Evolutionary conservation across 2,329 filamentous ascomycete genomes (phyloP).

Genomic region (Pezicula carpinea): DNA sequence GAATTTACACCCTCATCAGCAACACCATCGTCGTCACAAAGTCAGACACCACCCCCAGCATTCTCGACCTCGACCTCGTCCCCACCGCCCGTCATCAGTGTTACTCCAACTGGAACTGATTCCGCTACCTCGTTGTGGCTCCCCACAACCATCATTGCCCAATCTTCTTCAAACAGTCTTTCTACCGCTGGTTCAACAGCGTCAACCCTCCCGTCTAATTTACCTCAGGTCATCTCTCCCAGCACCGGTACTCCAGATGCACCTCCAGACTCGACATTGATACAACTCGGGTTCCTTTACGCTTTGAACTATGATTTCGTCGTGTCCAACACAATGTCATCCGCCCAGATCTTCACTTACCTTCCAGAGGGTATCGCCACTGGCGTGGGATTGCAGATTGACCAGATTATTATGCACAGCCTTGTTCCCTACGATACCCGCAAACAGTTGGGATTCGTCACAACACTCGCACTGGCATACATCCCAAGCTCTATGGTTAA

Average conservation of each 20-base stretch:
- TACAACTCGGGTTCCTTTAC: slow-evolving; percentile 82
- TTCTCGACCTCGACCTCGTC: slow-evolving; percentile 1
- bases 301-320: slow-evolving; percentile 83
- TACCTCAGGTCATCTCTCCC: slow-evolving; percentile 26
- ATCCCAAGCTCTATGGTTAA: slow-evolving; percentile 69
- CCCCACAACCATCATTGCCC: slow-evolving; percentile 21
- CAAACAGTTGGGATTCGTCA: slow-evolving; percentile 67
- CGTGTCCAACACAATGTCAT: slow-evolving; percentile 63
- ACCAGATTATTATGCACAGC: slow-evolving; percentile 61
- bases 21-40: background rate
- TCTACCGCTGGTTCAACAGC: slow-evolving; percentile 18
- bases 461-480: slow-evolving; percentile 72
- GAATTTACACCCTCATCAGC: slow-evolving; percentile 2
- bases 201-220: slow-evolving; percentile 11
- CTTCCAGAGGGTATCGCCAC: slow-evolving; percentile 58
- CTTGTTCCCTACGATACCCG: slow-evolving; percentile 75
- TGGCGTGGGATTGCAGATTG: slow-evolving; percentile 43
- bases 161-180: slow-evolving; percentile 13
- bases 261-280: slow-evolving; percentile 57
- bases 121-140: slow-evolving; percentile 21
- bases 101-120: slow-evolving; percentile 23
- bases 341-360: slow-evolving; percentile 78
- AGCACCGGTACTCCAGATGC: slow-evolving; percentile 12
- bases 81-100: slow-evolving; percentile 1
- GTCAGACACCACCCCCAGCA: slow-evolving; percentile 2